These are phyloP conservation scores for Suillus brevipes DNA, from an alignment of 768 basidiomycete genomes.

Conservation along the genomic window DNA sequence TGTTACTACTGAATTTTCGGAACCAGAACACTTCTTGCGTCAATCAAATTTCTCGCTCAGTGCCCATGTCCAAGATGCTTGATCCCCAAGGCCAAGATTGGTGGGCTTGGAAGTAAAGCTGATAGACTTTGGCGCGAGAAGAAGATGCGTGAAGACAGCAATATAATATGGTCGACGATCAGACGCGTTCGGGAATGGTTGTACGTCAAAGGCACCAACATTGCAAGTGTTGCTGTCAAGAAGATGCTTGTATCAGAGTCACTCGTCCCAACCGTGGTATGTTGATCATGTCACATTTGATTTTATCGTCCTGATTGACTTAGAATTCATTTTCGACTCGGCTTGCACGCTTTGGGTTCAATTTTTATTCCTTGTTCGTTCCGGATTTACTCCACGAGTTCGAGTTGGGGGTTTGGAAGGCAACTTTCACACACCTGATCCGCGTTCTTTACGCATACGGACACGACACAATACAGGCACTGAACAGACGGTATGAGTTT, in stretches of 20 bases:
- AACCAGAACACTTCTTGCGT: too few relatives aligned
- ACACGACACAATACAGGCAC: background rate
- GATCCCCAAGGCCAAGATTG: slow-evolving; percentile 11
- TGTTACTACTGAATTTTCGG: too few relatives aligned
- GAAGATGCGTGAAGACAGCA: too few relatives aligned
- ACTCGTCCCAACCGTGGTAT: too few relatives aligned
- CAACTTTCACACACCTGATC: slow-evolving; percentile 35
- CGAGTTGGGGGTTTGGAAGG: slow-evolving; percentile 40
- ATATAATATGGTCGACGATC: too few relatives aligned
- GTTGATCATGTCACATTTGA: too few relatives aligned
- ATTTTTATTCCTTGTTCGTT: slow-evolving; percentile 29
- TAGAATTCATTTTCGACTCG: slow-evolving; percentile 39
- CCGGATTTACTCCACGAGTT: slow-evolving; percentile 41
- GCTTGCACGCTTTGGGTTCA: slow-evolving; percentile 18
- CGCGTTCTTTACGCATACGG: slow-evolving; percentile 27
- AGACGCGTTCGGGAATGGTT: slow-evolving; percentile 7
- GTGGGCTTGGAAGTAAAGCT: background rate
- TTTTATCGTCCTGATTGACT: too few relatives aligned
- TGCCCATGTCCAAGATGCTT: slow-evolving; percentile 26
- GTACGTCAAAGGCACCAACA: slow-evolving; percentile 6
- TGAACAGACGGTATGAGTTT: background rate
- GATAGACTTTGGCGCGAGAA: background rate
- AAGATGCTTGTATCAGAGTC: background rate
- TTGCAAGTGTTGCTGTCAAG: background rate
- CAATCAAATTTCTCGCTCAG: slow-evolving; percentile 18